Evolutionary conservation across 1,139 yeast species (phyloP), one percentile per base, ranked within the genome.

Genomic region (Sugiyamaella sp.): DNA sequence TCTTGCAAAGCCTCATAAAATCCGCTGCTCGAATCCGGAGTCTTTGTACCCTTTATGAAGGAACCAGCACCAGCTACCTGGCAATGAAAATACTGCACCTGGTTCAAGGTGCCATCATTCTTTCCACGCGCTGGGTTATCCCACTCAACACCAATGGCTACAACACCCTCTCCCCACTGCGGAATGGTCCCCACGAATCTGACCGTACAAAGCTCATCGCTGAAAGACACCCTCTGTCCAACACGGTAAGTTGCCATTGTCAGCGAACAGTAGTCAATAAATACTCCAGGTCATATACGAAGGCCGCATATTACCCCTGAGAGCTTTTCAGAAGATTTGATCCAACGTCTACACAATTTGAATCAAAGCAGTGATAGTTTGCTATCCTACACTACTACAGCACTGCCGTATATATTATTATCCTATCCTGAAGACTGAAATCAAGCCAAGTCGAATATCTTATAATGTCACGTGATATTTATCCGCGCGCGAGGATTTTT

Each of bases 141-240:
- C 97, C 97, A 91, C 66, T 91, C 97, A 1, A 91, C 77, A 0
- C 97, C 97, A 14, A 80, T 70, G 0, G 93, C 90, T 0, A 59
- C 58, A 2, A 67, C 71, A 4, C 67, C 67, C 0, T 83, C 81
- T 5, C 48, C 48, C 97, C 97, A 89, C 3, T 71, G 73, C 0
- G 80, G 78, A 1, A 89, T 69, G 0, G 55, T 43, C 0, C 97
- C 97, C 0, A 79, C 66, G 62, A 67, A 90, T 52, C 77, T 70
- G 3, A 90, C 75, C 0, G 96, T 88, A 37, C 89, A 89, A 1
- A 80, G 59, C 17, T 81, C 74, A 0, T 79, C 79, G 20, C 70
- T 72, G 21, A 78, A 70, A 0, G 80, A 73, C 8, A 84, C 63
- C 46, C 90, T 66, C 44, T 80, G 77, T 17, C 76, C 75, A 5